Percentiles rank a stretch among this genome's conserved stretches.
Evolutionary conservation across 2,329 filamentous ascomycete species (phyloP).

Genomic region (Phyllosticta citriasiana): DNA sequence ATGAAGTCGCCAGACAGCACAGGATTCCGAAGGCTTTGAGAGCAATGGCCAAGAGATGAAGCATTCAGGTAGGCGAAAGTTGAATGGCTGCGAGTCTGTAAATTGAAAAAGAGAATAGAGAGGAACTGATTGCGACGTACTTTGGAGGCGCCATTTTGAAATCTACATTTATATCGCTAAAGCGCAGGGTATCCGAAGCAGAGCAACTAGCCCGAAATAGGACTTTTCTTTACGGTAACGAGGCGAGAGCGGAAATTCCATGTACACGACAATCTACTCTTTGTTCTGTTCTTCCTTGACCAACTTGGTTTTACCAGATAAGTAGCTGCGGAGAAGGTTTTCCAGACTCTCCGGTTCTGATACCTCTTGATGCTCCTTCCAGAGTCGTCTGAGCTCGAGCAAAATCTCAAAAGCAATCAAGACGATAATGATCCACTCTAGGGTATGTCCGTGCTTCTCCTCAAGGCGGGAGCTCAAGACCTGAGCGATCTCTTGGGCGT

Average conservation of each 20-base stretch:
- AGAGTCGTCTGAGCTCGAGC: constrained; percentile 70
- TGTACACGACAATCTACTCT: neutral
- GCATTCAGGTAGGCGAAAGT: too few relatives aligned
- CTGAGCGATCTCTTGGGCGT: constrained; percentile 87
- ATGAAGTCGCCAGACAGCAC: too few relatives aligned
- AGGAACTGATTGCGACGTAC: too few relatives aligned
- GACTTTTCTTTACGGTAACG: neutral
- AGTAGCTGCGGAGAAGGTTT: constrained; percentile 27
- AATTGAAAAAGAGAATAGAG: too few relatives aligned
- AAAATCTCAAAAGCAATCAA: constrained; percentile 87
- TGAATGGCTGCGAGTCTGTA: too few relatives aligned
- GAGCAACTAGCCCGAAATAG: neutral
- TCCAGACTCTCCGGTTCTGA: constrained; percentile 34
- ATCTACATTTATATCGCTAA: neutral
- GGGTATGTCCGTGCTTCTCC: constrained; percentile 75
- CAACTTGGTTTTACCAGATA: neutral
- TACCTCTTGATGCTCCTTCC: constrained; percentile 47
- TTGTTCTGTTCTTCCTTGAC: neutral
- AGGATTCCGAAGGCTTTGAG: too few relatives aligned
- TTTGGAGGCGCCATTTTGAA: neutral
- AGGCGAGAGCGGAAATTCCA: neutral
- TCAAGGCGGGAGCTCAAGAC: constrained; percentile 81
- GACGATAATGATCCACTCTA: constrained; percentile 94
- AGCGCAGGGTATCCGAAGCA: neutral
- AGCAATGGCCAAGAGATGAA: too few relatives aligned